Evolutionary conservation across 768 basidiomycete species (phyloP).

Genomic region (Leccinum barrowsii): DNA sequence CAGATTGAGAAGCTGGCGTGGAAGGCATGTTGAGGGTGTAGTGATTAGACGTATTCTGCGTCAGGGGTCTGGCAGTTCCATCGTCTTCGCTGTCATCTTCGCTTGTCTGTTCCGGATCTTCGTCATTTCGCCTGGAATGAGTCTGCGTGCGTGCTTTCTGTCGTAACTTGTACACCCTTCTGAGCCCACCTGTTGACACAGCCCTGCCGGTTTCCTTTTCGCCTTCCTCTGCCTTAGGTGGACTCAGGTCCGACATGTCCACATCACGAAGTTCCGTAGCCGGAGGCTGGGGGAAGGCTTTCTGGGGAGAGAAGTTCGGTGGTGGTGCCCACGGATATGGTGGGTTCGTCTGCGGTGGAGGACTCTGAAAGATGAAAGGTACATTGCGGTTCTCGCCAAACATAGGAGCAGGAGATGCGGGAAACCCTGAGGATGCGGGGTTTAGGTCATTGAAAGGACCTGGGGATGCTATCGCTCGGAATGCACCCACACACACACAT

Average conservation of each 20-base stretch:
- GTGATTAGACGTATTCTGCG: slow-evolving; percentile 66
- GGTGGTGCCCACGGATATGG: slow-evolving; percentile 67
- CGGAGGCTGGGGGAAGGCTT: slow-evolving; percentile 50
- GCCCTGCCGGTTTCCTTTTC: slow-evolving; percentile 41
- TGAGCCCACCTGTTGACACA: slow-evolving; percentile 63
- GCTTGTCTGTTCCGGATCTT: slow-evolving; percentile 37
- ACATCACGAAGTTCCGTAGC: slow-evolving; percentile 57
- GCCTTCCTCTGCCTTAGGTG: slow-evolving; percentile 44
- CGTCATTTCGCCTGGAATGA: slow-evolving; percentile 19
- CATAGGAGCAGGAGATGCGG: slow-evolving; percentile 40
- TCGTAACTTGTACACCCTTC: slow-evolving; percentile 62
- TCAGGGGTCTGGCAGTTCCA: slow-evolving; percentile 36
- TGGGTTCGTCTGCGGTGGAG: slow-evolving; percentile 40
- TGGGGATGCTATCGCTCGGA: slow-evolving; percentile 32
- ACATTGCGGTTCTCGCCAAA: slow-evolving; percentile 66
- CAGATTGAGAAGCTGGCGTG: slow-evolving; percentile 50
- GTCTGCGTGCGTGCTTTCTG: slow-evolving; percentile 42
- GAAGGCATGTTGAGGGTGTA: slow-evolving; percentile 82
- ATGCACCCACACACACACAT: slow-evolving; percentile 5
- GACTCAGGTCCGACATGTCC: slow-evolving; percentile 73
- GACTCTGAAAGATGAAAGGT: slow-evolving; percentile 69
- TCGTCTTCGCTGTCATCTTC: slow-evolving; percentile 49
- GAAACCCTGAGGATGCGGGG: slow-evolving; percentile 33
- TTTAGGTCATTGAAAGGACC: slow-evolving; percentile 44
- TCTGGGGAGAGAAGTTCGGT: slow-evolving; percentile 53